Evolutionary conservation across 352 stramenopile species (phyloP).

Genomic region (Phytophthora brassicae): DNA sequence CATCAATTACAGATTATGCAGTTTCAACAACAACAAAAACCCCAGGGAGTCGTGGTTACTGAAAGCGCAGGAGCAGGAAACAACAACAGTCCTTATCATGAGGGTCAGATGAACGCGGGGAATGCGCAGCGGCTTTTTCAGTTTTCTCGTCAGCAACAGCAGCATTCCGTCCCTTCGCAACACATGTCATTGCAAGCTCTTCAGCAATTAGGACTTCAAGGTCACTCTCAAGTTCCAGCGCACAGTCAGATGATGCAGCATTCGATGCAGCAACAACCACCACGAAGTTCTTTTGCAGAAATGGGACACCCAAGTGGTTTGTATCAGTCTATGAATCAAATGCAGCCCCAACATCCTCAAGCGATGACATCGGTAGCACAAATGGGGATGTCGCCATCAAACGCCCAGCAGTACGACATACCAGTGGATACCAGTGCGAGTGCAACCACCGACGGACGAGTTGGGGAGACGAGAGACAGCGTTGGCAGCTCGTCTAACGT

Average conservation of each 20-base stretch:
- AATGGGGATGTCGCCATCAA: slow-evolving; percentile 28
- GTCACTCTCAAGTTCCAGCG: slow-evolving; percentile 40
- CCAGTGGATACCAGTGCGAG: slow-evolving; percentile 22
- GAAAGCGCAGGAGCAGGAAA: slow-evolving; percentile 34
- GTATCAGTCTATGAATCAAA: slow-evolving; percentile 56
- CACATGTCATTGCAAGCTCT: slow-evolving; percentile 64
- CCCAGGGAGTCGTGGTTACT: slow-evolving; percentile 32
- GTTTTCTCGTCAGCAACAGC: slow-evolving; percentile 40
- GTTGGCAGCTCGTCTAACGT: slow-evolving; percentile 12
- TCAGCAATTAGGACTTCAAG: slow-evolving; percentile 46
- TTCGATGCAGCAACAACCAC: slow-evolving; percentile 50
- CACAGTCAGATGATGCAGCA: slow-evolving; percentile 69
- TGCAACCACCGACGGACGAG: slow-evolving; percentile 12
- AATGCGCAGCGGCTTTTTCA: slow-evolving; percentile 48
- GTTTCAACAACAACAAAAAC: slow-evolving; percentile 73
- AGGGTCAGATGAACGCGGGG: slow-evolving; percentile 47
- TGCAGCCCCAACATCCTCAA: slow-evolving; percentile 42
- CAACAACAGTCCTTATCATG: slow-evolving; percentile 45
- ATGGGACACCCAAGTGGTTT: slow-evolving; percentile 43
- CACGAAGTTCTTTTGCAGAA: slow-evolving; percentile 41
- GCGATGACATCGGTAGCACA: slow-evolving; percentile 24
- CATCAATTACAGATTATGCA: slow-evolving; percentile 88
- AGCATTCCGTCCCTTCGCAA: slow-evolving; percentile 32
- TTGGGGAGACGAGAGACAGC: slow-evolving; percentile 11
- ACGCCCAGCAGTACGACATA: slow-evolving; percentile 34